Conservation (phyloP, 1,284 basidiomycete genomes). For the Limonomyces culmigenus region DNA sequence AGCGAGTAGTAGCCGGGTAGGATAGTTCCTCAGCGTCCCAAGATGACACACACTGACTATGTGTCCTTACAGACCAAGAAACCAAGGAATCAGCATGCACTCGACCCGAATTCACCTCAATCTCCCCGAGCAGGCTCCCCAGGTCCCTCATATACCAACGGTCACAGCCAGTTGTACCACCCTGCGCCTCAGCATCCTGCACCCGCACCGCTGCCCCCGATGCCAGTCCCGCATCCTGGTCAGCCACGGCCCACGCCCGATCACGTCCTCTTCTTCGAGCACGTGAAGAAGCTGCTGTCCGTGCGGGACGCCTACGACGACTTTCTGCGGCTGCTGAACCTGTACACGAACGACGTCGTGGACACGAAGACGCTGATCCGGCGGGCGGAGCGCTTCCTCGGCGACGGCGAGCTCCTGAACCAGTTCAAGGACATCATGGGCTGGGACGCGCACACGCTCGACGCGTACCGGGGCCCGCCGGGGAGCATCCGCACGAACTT, state of each 20-base stretch:
- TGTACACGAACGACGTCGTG: constrained; percentile 80
- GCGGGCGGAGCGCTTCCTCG: constrained; percentile 66
- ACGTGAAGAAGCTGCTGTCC: constrained; percentile 67
- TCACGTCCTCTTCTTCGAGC: constrained; percentile 88
- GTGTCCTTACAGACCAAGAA: constrained; percentile 29
- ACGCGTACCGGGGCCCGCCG: constrained; percentile 58
- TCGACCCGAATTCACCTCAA: not conserved
- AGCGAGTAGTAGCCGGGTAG: too few species aligned
- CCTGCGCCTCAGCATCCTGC: not conserved
- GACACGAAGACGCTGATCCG: constrained; percentile 74
- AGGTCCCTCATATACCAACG: not conserved
- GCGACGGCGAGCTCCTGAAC: constrained; percentile 63
- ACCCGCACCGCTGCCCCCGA: not conserved
- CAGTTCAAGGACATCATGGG: constrained; percentile 84
- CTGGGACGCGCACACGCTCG: constrained; percentile 53
- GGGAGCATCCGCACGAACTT: constrained; percentile 57
- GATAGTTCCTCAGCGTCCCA: too few species aligned
- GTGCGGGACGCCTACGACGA: constrained; percentile 65
- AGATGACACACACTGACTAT: constrained; percentile 6
- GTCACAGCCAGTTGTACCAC: not conserved
- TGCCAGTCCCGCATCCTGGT: not conserved
- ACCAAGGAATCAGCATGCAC: constrained; percentile 18
- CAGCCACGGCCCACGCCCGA: constrained; percentile 39
- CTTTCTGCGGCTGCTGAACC: constrained; percentile 68
- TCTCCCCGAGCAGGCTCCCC: not conserved